phyloP scores from a whole-genome alignment of 306 rosid genomes.

The Boehmeria nivea region DNA sequence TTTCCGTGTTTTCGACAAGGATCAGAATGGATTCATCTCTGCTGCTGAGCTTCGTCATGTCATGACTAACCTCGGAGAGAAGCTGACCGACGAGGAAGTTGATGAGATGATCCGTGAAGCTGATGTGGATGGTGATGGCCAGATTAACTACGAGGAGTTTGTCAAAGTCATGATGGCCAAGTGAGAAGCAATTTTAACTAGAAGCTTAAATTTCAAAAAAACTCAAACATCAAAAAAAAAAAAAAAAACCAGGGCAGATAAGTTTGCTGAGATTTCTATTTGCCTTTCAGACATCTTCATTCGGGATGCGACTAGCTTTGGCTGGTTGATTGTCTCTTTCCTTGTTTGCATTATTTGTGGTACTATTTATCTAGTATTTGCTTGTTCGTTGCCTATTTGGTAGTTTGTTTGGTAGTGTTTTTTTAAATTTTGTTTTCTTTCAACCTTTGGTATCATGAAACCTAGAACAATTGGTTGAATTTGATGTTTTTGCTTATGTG shows the following conservation, averaged over 20 bases:
- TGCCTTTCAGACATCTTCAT: conserved; percentile 6
- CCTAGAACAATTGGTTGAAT: conserved; percentile 18
- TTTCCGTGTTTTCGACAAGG: conserved; percentile 28
- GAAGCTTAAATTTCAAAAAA: not conserved
- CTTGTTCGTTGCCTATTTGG: conserved; percentile 7
- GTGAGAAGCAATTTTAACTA: conserved; percentile 13
- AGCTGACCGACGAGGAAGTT: conserved; percentile 26
- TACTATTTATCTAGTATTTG: conserved; percentile 6
- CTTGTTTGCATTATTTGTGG: conserved; percentile 22
- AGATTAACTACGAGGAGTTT: conserved; percentile 25
- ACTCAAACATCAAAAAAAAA: not conserved
- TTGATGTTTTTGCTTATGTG: conserved; percentile 3
- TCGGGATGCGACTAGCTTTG: conserved; percentile 5
- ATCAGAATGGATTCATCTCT: conserved; percentile 24
- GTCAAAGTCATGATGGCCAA: conserved; percentile 29
- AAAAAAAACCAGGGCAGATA: conserved; percentile 7
- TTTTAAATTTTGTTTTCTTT: conserved; percentile 12
- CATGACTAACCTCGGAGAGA: conserved; percentile 29
- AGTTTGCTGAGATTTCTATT: conserved; percentile 10
- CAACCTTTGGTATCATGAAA: conserved; percentile 5
- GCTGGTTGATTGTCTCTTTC: conserved; percentile 14
- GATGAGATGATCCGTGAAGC: conserved; percentile 27
- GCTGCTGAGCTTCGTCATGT: conserved; percentile 26
- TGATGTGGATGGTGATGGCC: conserved; percentile 22
- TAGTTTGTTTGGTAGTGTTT: conserved; percentile 21